Percentiles rank a stretch among this genome's conserved stretches.
Evolutionary conservation across 768 basidiomycete genomes (phyloP).

Genomic region (Mycena vulgaris): DNA sequence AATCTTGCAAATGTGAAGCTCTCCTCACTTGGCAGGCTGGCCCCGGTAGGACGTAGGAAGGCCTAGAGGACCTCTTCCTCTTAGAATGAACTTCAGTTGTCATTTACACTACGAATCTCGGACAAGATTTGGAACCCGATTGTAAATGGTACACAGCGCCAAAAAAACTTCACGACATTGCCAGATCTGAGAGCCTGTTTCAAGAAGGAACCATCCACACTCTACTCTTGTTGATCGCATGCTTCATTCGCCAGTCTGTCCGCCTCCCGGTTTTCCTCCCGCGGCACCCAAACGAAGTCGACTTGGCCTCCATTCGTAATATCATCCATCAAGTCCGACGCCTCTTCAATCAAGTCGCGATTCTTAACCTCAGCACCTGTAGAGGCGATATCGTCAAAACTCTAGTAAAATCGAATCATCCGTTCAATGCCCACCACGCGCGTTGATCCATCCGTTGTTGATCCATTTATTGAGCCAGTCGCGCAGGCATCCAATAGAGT

Average conservation of each 20-base stretch:
- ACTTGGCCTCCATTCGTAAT: constrained; percentile 16
- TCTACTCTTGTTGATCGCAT: constrained; percentile 11
- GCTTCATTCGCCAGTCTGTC: constrained; percentile 27
- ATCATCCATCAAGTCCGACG: not conserved
- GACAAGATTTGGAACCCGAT: no score
- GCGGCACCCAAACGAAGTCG: constrained; percentile 19
- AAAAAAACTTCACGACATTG: no score
- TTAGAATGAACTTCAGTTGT: no score
- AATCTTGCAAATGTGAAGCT: no score
- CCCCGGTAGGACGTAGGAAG: no score
- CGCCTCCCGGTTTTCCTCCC: constrained; percentile 27
- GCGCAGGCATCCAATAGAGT: constrained; percentile 23
- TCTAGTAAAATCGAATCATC: not conserved
- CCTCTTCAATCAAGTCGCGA: constrained; percentile 30
- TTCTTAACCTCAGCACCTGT: constrained; percentile 23
- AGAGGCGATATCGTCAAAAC: not conserved
- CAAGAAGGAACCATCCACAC: not conserved
- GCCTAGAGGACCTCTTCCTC: no score
- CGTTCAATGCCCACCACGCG: constrained; percentile 7
- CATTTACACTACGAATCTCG: no score
- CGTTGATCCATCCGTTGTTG: constrained; percentile 23
- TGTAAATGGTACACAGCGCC: no score
- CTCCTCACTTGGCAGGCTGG: no score
- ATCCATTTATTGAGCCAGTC: constrained; percentile 24
- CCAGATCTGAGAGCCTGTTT: no score